Evolutionary conservation across 306 rosid species (phyloP).

Genomic region (Castanospermum australe): DNA sequence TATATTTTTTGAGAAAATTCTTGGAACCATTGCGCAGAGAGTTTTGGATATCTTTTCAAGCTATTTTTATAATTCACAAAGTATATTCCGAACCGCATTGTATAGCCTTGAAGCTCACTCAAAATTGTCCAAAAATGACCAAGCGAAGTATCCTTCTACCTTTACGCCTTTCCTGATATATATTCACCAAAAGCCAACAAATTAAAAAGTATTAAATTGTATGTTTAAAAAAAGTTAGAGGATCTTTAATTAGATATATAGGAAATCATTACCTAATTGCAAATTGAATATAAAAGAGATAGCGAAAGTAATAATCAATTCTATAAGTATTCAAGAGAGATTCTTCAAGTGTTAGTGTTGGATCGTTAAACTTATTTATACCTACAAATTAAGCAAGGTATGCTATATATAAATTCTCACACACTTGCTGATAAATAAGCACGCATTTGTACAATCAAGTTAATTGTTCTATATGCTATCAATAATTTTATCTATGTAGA

Average conservation of each 20-base stretch:
- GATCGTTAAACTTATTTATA: constrained; percentile 33
- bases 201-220: not conserved
- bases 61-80: constrained; percentile 47
- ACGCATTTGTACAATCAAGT: not conserved
- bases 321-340: constrained; percentile 36
- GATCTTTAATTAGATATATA: not conserved
- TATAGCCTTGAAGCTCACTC: constrained; percentile 53
- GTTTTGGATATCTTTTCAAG: constrained; percentile 43
- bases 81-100: constrained; percentile 49
- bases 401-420: not conserved
- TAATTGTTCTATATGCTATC: not conserved
- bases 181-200: not conserved
- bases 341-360: constrained; percentile 19
- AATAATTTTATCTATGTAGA: no score
- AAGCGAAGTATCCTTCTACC: constrained; percentile 59
- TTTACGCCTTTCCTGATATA: constrained; percentile 45
- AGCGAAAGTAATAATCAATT: constrained; percentile 30
- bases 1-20: constrained; percentile 34
- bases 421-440: not conserved
- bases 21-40: constrained; percentile 59
- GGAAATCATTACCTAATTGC: constrained; percentile 37
- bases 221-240: not conserved
- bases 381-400: constrained; percentile 13
- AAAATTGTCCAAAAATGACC: constrained; percentile 68
- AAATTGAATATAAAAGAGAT: constrained; percentile 35